Evolutionary conservation across 75 land plant genomes (phyloP), one percentile per base, ranked within the genome.

Genomic region (Pinus taeda): DNA sequence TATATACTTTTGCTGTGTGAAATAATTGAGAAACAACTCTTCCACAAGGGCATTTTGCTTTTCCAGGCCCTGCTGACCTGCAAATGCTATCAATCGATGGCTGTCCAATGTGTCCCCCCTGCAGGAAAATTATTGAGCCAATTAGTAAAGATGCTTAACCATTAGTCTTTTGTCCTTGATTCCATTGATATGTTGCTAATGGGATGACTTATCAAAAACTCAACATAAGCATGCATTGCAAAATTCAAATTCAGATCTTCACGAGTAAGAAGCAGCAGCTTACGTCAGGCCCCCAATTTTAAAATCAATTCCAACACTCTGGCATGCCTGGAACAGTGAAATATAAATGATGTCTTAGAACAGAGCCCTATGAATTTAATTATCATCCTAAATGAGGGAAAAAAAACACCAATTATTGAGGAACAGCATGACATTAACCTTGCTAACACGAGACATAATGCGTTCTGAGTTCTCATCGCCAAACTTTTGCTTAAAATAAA

Each of bases 81-180:
- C 95, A 77, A 87, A 83, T 70, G 80, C 82, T 67, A 95, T 88
- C 62, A 95, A 79, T 81, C 93, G 88, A 78, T 95, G 98, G 78
- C 98, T 90, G 63, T 95, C 98, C 75, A 90, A 39, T 22, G 98
- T 90, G 81, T 81, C 87, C 59, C 95, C 98, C 81, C 95, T 93
- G 90, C 79, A 84, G 4, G 70, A n/a, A 61, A 49, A 57, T n/a
- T 56, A 22, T 45, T 45, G 49, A 6, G 6, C 49, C 49, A 6
- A 45, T 45, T 45, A 45, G 49, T 45, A 14, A 63, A 45, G n/a
- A 59, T 56, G 74, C 29, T 45, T 45, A 45, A 8, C 49, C 49
- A 45, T 45, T 6, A 45, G 49, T 45, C 9, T 45, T 45, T 45
- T 45, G 7, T 45, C 49, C 49, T 45, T 6, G 49, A 45, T 45